Evolutionary conservation across 352 stramenopile genomes (phyloP), one percentile per base, ranked within the genome.

Genomic region (Globisporangium acanthophoron): DNA sequence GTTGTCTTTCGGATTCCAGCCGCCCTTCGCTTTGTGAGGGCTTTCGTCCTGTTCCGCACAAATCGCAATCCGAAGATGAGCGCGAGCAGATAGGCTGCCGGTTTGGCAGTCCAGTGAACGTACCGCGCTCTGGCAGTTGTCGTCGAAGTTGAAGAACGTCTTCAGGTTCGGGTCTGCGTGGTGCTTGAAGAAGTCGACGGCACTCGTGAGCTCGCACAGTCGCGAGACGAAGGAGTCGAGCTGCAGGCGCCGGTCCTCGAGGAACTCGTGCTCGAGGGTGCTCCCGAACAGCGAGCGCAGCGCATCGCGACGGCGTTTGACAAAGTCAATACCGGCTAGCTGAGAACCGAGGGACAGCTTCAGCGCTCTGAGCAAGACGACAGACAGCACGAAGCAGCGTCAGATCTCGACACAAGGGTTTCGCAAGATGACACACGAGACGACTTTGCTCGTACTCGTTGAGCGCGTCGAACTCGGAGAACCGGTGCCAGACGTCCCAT

Each of bases 401-500:
- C 24, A 62, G 24, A 41, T 15, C 15, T 53, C 48, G 43, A 8
- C 5, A 47, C 24, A 27, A 27, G 24, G 24, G 24, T 27, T 27
- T 27, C 24, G 24, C 24, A 27, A 27, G 24, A 27, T 27, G 24
- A 27, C 1, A 27, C 24, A 27, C 24, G 24, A 27, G 24, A 27
- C 24, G 24, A 27, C 24, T 27, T 27, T 27, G 24, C 24, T 27
- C 33, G 33, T 39, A 87, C 79, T 81, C 64, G 44, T 85, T 58
- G 11, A 90, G 62, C 40, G 71, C 67, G 29, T 87, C 70, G 58
- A 90, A 88, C 52, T 85, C 65, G 13, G 80, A 80, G 54, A 85
- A 88, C 9, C 80, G 76, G 20, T 78, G 73, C 77, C 77, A 88
- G n/a, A 90, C 45, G 31, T 62, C 67, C 80, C 77, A 88, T 45